Percentiles rank a stretch among this genome's conserved stretches.
phyloP scores from a whole-genome alignment of 148 eudicot genomes.

The Rhododendron vialii region DNA sequence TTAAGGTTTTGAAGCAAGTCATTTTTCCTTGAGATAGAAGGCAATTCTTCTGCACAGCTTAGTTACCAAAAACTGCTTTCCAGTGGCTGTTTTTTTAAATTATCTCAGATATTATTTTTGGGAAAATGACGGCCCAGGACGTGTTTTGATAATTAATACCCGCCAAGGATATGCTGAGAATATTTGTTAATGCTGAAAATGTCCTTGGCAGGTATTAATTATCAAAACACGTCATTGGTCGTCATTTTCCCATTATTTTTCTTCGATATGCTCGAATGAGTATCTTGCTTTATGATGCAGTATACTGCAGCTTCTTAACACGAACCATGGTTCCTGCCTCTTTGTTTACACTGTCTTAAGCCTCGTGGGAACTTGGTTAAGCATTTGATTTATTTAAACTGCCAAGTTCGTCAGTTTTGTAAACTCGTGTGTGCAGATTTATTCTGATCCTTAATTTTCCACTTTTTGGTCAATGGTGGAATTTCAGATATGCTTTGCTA shows the following conservation, averaged over 20 bases:
- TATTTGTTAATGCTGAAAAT: too few relatives aligned
- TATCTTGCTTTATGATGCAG: not conserved
- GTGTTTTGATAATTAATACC: too few relatives aligned
- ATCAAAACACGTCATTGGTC: too few relatives aligned
- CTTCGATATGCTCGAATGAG: not conserved
- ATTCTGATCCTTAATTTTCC: not conserved
- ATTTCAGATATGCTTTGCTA: conserved; percentile 75
- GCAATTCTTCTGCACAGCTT: not conserved
- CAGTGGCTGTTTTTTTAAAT: not conserved
- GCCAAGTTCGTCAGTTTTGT: not conserved
- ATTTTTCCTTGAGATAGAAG: not conserved
- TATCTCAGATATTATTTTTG: not conserved
- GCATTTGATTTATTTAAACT: not conserved
- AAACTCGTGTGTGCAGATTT: not conserved
- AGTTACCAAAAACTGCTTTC: not conserved
- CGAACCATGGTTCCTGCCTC: not conserved
- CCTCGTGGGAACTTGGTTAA: not conserved
- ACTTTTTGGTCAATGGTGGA: not conserved
- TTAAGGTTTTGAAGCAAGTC: not conserved
- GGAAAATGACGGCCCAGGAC: too few relatives aligned
- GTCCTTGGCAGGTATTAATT: too few relatives aligned
- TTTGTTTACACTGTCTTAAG: not conserved
- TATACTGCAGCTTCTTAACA: not conserved
- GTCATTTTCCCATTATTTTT: not conserved
- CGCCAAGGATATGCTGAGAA: too few relatives aligned